Evolutionary conservation across 345 rosid genomes (phyloP), one percentile per base, ranked within the genome.

Genomic region (Populus nigra): DNA sequence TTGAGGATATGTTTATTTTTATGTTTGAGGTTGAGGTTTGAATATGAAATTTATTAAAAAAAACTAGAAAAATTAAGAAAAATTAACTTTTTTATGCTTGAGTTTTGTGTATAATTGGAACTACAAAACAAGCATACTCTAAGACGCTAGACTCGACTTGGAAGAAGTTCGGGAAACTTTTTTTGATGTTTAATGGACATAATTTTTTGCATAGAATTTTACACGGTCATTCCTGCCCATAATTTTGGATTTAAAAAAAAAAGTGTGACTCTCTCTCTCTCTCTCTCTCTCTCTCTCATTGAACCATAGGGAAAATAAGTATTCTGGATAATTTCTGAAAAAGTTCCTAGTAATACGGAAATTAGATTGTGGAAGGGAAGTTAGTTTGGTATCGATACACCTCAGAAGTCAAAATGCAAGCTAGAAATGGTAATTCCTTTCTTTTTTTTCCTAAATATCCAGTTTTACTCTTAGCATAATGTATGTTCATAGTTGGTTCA

Each of bases 201-300:
- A 67, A 74, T 77, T 68, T 67, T 17, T 80, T 85, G 84, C 93
- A 94, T 98, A 68, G 94, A 94, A 85, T 94, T 94, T 87, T 93
- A 94, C 78, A 90, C 96, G 2, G 89, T 89, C 72, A 90, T 95
- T 78, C 98, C 99, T 23, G n/a, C n/a, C n/a, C 98, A 93, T 87
- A 93, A 91, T 82, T 91, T 93, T 71, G 99, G 98, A 66, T 95
- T 91, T 81, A 87, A 80, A 76, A 93, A 93, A 93, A 90, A 31
- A 31, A 31, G 96, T 83, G 97, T 90, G 82, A 90, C 94, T 86
- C 65, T 81, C 80, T 79, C n/a, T 71, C 77, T 78, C 67, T 29
- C 31, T 29, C 31, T 29, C 31, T 29, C 31, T 29, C 31, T 29
- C 31, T 31, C 33, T 31, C 33, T 31, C 33, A 2, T 50, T 29